Percentiles rank a stretch among this genome's conserved stretches.
Conservation (phyloP, 768 basidiomycete genomes). For the Lyophyllum decastes region DNA sequence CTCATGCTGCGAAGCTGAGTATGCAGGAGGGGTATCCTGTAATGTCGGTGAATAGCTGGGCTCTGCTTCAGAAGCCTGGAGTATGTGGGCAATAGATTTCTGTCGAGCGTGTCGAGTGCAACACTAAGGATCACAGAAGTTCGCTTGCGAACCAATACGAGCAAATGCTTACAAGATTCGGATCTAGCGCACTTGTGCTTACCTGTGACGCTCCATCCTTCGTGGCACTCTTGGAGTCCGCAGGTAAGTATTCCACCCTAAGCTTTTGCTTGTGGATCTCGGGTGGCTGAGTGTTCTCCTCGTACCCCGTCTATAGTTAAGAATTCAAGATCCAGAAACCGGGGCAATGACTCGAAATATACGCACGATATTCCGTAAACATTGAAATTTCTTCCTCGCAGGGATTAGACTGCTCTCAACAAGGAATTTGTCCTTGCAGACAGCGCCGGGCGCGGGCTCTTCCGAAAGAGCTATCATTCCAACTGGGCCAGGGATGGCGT, state of each 20-base stretch:
- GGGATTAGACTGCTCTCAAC: conserved; percentile 3
- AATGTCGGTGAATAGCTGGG: not conserved
- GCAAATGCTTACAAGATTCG: not conserved
- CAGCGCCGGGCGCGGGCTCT: not conserved
- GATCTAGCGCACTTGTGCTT: not conserved
- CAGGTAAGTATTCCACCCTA: not conserved
- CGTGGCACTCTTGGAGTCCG: not conserved
- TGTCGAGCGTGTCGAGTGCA: not conserved
- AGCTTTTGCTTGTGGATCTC: not conserved
- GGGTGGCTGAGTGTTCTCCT: not conserved
- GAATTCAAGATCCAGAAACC: not conserved
- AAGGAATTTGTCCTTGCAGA: not conserved
- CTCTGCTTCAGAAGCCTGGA: not conserved
- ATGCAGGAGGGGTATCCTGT: not conserved
- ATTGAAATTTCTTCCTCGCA: not conserved
- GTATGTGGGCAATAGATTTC: not conserved
- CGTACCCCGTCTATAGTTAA: not conserved
- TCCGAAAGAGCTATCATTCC: not conserved
- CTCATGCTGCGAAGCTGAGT: not conserved
- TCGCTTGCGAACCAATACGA: not conserved
- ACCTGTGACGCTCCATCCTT: not conserved
- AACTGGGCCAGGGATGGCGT: not conserved
- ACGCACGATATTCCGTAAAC: not conserved
- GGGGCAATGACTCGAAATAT: not conserved
- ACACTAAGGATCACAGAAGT: not conserved